phyloP scores from a whole-genome alignment of 768 basidiomycete species.

The Coprinopsis marcescibilis region DNA sequence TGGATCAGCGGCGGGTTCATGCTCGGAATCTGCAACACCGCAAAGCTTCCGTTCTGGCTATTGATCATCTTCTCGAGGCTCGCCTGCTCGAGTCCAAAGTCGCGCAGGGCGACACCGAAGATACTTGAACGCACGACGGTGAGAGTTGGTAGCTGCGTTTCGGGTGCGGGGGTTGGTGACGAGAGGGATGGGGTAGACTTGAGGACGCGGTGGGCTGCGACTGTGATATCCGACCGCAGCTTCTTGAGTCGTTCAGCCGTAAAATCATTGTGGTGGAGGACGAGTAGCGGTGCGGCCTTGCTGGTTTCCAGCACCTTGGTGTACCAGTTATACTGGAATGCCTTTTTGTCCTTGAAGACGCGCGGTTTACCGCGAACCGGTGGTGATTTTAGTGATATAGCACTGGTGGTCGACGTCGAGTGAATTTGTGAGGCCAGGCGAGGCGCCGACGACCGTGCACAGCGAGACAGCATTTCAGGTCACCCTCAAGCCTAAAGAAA shows the following conservation, averaged over 20 bases:
- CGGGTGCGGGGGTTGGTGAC: slow-evolving; percentile 24
- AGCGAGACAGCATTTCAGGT: slow-evolving; percentile 8
- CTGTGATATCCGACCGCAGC: slow-evolving; percentile 62
- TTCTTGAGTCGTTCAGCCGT: slow-evolving; percentile 58
- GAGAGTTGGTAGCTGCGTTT: slow-evolving; percentile 43
- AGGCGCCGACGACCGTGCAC: slow-evolving; percentile 1
- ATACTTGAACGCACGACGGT: slow-evolving; percentile 73
- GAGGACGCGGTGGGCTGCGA: slow-evolving; percentile 47
- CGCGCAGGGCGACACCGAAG: slow-evolving; percentile 71
- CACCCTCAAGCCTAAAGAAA: neutral
- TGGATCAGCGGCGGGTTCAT: slow-evolving; percentile 71
- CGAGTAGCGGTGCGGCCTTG: slow-evolving; percentile 56
- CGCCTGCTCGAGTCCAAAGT: slow-evolving; percentile 45
- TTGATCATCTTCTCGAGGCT: slow-evolving; percentile 49
- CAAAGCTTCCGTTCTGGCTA: slow-evolving; percentile 54
- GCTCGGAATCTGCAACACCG: slow-evolving; percentile 56
- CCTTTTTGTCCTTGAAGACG: slow-evolving; percentile 73
- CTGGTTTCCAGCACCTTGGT: slow-evolving; percentile 59
- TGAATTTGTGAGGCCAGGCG: neutral
- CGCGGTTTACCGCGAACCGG: slow-evolving; percentile 53
- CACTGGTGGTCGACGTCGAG: slow-evolving; percentile 37
- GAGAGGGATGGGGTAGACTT: slow-evolving; percentile 31
- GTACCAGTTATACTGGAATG: slow-evolving; percentile 78
- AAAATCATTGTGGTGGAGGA: slow-evolving; percentile 78
- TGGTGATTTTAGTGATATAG: slow-evolving; percentile 50